Base-by-base conservation (phyloP, 257 asterid species). In the Cruciata laevipes region DNA sequence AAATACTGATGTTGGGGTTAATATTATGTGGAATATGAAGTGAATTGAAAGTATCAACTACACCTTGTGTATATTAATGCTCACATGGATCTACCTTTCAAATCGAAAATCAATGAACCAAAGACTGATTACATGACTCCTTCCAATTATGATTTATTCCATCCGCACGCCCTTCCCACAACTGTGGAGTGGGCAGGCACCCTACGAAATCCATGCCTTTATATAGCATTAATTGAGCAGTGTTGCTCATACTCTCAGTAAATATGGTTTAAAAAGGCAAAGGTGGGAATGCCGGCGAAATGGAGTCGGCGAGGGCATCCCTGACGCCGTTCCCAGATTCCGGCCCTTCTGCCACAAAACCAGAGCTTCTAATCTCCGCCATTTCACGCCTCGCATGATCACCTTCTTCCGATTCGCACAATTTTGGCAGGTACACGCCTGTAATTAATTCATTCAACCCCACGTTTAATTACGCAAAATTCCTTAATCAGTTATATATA, bases 391-490 rank as follows among this genome's bases (percentile, higher is more conserved):
- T 78, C 1, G 63, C 74, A 37, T 75, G 76, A 47, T 7, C 55
- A 61, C 67, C 71, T 44, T 79, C 78, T 58, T 75, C 76, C 2
- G 78, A 79, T 42, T 80, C 79, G 37, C 97, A 90, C 7, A 88
- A 58, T 61, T 86, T 88, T 27, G 97, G 97, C 40, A 90, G 91
- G 76, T 74, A 88, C 11, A 83, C 86, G 7, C 95, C 95, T 89
- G 51, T 42, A 13, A 10, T 14, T 16, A 12, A 9, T 33, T 12
- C 12, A 16, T 33, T 38, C 11, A 6, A 53, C 7, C 12, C 58
- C n/a, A 52, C 58, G 11, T 4, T 55, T 21, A 55, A 17, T 16
- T 37, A 42, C 51, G 13, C 51, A 1, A 42, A 42, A 13, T 42
- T 35, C 30, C 30, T 27, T 42, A 42, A 42, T 18, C 2, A 13